These are phyloP conservation scores for Dactylorhiza incarnata DNA, from an alignment of 106 monocot species.

Conservation along the genomic window DNA sequence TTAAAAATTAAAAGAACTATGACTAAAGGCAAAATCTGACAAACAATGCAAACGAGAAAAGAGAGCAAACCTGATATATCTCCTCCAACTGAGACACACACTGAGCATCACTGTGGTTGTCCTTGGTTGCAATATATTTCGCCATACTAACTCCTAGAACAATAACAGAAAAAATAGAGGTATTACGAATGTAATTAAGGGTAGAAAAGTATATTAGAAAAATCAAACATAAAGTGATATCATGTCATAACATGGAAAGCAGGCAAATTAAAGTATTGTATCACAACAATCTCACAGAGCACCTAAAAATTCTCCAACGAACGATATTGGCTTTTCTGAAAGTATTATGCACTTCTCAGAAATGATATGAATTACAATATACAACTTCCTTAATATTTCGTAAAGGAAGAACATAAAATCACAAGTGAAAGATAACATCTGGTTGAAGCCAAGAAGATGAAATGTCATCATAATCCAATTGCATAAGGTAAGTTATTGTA, in stretches of 20 bases:
- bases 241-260: not conserved
- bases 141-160: conserved; percentile 55
- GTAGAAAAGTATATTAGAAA: not conserved
- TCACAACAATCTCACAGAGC: no score
- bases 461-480: no score
- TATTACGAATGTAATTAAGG: not conserved
- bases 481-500: no score
- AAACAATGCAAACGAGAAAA: not conserved
- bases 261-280: not conserved
- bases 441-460: no score
- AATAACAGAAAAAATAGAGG: not conserved
- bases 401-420: no score
- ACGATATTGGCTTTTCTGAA: no score
- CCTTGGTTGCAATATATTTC: conserved; percentile 21
- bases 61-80: conserved; percentile 47
- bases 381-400: no score
- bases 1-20: conserved; percentile 2
- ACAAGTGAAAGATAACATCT: no score
- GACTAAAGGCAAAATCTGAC: not conserved
- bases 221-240: not conserved
- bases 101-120: conserved; percentile 23
- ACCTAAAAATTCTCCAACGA: no score
- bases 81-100: conserved; percentile 39
- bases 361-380: no score
- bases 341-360: no score